Percentiles rank a stretch among this genome's conserved stretches.
phyloP scores from a whole-genome alignment of 1,284 basidiomycete genomes.

The Marasmius tenuissimus region DNA sequence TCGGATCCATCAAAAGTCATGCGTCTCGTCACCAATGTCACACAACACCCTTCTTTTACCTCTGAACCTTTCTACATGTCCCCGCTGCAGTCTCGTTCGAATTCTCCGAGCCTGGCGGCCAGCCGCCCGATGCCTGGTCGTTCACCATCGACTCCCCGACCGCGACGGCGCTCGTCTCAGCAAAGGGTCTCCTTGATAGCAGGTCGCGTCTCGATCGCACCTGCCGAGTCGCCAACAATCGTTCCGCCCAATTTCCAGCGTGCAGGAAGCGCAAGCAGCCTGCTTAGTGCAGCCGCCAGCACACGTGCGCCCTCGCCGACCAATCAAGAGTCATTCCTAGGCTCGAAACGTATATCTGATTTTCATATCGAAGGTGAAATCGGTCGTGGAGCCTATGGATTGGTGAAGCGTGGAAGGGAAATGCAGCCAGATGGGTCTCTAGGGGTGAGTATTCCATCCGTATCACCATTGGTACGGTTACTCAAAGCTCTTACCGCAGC shows the following conservation, averaged over 20 bases:
- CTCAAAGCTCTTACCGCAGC: constrained; percentile 34
- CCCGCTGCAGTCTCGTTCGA: constrained; percentile 28
- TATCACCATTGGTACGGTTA: constrained; percentile 2
- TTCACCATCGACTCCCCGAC: constrained; percentile 52
- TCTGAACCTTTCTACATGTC: constrained; percentile 19
- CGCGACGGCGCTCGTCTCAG: constrained; percentile 75
- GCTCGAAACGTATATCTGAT: constrained; percentile 69
- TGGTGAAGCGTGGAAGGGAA: constrained; percentile 90
- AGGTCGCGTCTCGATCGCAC: constrained; percentile 72
- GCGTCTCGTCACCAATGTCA: constrained; percentile 18
- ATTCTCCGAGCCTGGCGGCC: constrained; percentile 22
- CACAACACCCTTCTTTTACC: constrained; percentile 4
- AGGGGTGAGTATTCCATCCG: constrained; percentile 61
- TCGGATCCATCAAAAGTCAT: constrained; percentile 9
- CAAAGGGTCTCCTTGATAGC: constrained; percentile 80
- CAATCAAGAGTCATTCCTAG: constrained; percentile 48
- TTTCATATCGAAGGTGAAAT: constrained; percentile 86
- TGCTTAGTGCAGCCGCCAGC: constrained; percentile 57
- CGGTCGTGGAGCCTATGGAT: constrained; percentile 94
- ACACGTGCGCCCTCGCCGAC: constrained; percentile 63
- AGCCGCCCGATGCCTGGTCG: constrained; percentile 28
- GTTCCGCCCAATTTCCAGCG: constrained; percentile 63
- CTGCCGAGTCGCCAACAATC: constrained; percentile 60
- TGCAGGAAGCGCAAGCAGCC: constrained; percentile 58
- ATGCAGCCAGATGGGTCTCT: constrained; percentile 73